A percentile compares a stretch with the other conserved stretches of the same genome.
phyloP scores from a whole-genome alignment of 164 flowering plant species.

The Vitis rotundifolia region DNA sequence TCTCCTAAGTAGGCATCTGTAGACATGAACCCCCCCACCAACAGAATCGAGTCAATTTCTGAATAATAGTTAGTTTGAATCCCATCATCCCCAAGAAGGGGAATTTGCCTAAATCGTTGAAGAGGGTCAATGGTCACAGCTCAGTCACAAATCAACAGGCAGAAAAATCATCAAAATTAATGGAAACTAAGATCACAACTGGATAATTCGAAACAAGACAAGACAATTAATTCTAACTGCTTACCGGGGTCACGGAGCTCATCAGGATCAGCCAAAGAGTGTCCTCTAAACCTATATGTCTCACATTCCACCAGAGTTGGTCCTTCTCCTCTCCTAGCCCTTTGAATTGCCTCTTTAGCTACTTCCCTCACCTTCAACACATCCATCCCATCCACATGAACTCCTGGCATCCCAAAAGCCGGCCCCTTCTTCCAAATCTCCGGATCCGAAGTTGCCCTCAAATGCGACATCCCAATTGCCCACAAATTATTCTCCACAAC shows the following conservation, averaged over 20 bases:
- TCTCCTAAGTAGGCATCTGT: too few species aligned
- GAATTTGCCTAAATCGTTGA: too few species aligned
- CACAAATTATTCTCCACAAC: slow-evolving; percentile 98
- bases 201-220: not conserved
- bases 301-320: slow-evolving; percentile 95
- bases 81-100: too few species aligned
- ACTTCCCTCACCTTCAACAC: slow-evolving; percentile 97
- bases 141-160: not conserved
- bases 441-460: slow-evolving; percentile 94
- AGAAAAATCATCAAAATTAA: not conserved
- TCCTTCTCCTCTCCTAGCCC: slow-evolving; percentile 96
- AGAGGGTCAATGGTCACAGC: too few species aligned
- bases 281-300: slow-evolving; percentile 94
- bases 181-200: not conserved
- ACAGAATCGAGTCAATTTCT: too few species aligned
- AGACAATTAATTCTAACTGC: slow-evolving; percentile 10
- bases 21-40: too few species aligned
- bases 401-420: slow-evolving; percentile 95
- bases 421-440: slow-evolving; percentile 87
- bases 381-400: slow-evolving; percentile 99
- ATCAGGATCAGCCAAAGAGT: slow-evolving; percentile 98
- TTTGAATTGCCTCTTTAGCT: slow-evolving; percentile 80
- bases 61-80: too few species aligned
- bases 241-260: slow-evolving; percentile 98
- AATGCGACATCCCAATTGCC: slow-evolving; percentile 99